phyloP scores from a whole-genome alignment of 164 flowering plant species.

The Annona squamosa region DNA sequence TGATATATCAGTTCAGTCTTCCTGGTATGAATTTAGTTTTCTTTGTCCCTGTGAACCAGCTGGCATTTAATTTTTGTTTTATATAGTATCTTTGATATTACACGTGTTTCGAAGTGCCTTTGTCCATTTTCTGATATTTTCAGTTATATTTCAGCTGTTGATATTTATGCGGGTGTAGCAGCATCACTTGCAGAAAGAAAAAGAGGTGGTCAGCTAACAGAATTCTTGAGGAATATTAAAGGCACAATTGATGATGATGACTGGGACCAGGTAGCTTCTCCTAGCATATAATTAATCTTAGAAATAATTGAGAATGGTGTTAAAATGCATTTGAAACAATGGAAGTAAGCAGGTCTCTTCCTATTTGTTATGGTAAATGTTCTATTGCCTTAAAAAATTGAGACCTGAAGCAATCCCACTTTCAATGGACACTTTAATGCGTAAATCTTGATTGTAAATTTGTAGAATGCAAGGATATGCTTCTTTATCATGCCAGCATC shows the following conservation, averaged over 20 bases:
- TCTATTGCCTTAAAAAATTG: too few species aligned
- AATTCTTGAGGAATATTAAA: slow-evolving; percentile 83
- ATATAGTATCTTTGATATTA: too few species aligned
- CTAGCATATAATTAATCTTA: not conserved
- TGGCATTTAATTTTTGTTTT: not conserved
- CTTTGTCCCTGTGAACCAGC: not conserved
- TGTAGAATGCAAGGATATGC: too few species aligned
- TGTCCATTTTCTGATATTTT: too few species aligned
- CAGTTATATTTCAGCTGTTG: slow-evolving; percentile 59
- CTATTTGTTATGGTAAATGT: too few species aligned
- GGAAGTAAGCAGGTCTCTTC: too few species aligned
- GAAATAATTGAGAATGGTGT: not conserved
- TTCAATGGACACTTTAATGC: too few species aligned
- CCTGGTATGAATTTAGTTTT: slow-evolving; percentile 48
- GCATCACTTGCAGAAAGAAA: slow-evolving; percentile 96
- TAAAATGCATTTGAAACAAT: too few species aligned
- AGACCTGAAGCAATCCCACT: too few species aligned
- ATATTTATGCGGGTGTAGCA: slow-evolving; percentile 96
- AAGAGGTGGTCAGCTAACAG: slow-evolving; percentile 84
- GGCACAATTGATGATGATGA: slow-evolving; percentile 90
- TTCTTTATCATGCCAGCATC: too few species aligned
- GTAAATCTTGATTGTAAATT: too few species aligned
- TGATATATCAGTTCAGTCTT: slow-evolving; percentile 77
- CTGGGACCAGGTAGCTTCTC: slow-evolving; percentile 82
- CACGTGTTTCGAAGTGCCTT: too few species aligned